Evolutionary conservation across 805 yeast genomes (phyloP).

Genomic region (Saccharomyces eubayanus): DNA sequence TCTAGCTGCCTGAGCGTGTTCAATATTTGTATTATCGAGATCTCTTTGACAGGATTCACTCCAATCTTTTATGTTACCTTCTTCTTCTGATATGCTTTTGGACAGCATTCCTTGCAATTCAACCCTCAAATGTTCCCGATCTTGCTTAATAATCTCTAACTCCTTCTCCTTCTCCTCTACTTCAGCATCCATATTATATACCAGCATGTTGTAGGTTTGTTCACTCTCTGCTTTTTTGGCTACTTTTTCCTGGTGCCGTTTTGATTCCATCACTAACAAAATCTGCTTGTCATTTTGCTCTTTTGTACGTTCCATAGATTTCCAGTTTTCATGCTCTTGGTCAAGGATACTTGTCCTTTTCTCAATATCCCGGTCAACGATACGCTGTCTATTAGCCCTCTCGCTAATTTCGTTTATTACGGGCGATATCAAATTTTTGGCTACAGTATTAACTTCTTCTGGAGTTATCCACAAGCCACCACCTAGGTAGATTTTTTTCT

Average conservation of each 20-base stretch:
- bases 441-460: conserved; percentile 70
- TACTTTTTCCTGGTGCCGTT: conserved; percentile 29
- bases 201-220: background rate
- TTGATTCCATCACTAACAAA: conserved; percentile 33
- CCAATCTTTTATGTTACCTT: conserved; percentile 18
- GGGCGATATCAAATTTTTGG: conserved; percentile 72
- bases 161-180: background rate
- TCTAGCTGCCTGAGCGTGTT: conserved; percentile 32
- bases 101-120: conserved; percentile 33
- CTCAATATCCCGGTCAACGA: conserved; percentile 40
- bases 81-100: conserved; percentile 2
- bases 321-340: conserved; percentile 36
- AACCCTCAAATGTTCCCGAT: conserved; percentile 32
- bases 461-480: conserved; percentile 77
- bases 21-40: conserved; percentile 20
- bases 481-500: conserved; percentile 65
- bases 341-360: conserved; percentile 32
- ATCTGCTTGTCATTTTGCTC: conserved; percentile 32
- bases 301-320: conserved; percentile 32
- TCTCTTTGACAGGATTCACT: conserved; percentile 24
- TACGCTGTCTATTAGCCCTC: conserved; percentile 64
- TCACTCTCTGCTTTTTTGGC: conserved; percentile 11
- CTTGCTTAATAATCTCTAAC: conserved; percentile 24
- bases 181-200: background rate
- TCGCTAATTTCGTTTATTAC: conserved; percentile 64